Evolutionary conservation across 2,329 filamentous ascomycete species (phyloP).

Genomic region (Thelonectria blattea): DNA sequence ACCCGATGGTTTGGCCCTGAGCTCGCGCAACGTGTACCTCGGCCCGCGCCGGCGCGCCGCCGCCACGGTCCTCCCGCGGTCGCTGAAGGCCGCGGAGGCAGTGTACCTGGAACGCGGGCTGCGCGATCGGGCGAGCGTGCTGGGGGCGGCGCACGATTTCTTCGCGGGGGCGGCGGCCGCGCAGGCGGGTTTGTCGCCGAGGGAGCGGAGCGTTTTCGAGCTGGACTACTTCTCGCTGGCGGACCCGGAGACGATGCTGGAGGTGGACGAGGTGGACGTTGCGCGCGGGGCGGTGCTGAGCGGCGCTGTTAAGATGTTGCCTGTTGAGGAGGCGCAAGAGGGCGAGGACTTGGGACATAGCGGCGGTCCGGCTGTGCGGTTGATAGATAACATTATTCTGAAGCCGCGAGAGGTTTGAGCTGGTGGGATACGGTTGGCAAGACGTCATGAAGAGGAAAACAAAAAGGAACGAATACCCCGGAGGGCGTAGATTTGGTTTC

Average conservation of each 20-base stretch:
- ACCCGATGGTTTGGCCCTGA: constrained; percentile 83
- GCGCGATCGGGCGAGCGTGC: constrained; percentile 67
- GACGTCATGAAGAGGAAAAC: neutral
- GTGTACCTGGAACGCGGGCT: constrained; percentile 61
- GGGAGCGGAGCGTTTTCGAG: constrained; percentile 73
- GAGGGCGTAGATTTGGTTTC: constrained; percentile 23
- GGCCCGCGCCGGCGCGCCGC: constrained; percentile 74
- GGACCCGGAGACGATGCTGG: constrained; percentile 82
- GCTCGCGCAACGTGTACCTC: constrained; percentile 92
- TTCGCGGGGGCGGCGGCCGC: constrained; percentile 59
- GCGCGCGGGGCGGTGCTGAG: constrained; percentile 81
- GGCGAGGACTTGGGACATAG: constrained; percentile 79
- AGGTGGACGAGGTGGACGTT: constrained; percentile 74
- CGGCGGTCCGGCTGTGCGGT: constrained; percentile 75
- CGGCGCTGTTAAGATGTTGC: constrained; percentile 88
- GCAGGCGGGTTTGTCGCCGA: constrained; percentile 66
- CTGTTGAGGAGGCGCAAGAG: constrained; percentile 71
- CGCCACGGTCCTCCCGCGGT: constrained; percentile 73
- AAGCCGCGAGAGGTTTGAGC: constrained; percentile 44
- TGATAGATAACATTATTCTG: constrained; percentile 94
- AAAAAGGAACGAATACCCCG: constrained; percentile 26
- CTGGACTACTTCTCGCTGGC: constrained; percentile 93
- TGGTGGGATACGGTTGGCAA: neutral
- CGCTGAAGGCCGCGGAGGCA: constrained; percentile 73
- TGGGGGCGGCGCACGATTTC: constrained; percentile 72